Base-by-base conservation (phyloP, 345 rosid genomes). In the Citrus unshiu region DNA sequence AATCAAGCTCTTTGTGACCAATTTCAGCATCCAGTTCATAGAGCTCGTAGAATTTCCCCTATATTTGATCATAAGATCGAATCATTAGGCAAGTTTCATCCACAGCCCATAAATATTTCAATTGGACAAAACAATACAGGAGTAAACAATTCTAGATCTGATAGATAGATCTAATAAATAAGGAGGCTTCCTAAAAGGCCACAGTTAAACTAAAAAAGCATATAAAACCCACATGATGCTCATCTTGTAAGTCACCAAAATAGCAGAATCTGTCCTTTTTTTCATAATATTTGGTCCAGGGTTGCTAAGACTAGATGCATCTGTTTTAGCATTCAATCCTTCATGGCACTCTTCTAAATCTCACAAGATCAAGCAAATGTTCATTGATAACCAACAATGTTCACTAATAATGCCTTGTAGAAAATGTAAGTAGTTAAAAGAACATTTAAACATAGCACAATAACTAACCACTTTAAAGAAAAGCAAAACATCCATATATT, bases 401-500 rank as follows among this genome's bases (percentile, higher is more conserved):
- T 61, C 66, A 10, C 66, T 61, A n/a, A 32, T 6, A 58, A 39
- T 35, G 40, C 56, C 54, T 24, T 46, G n/a, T 58, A 30, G 13
- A 32, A 6, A 72, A 49, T 25, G 24, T 19, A 21, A 54, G 16
- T 4, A 46, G 32, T 30, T 43, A 21, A 64, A 30, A 22, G 4
- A 43, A 78, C 14, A 62, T 62, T 10, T 24, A 7, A 13, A 56
- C 51, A 60, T 4, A 58, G 73, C 25, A 57, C 65, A 68, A 54
- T 46, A 72, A 93, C 98, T 85, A 56, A 95, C 99, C 98, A 95
- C 99, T 95, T 95, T 95, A 84, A 95, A 95, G 90, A 93, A 95
- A 72, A 93, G 90, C 80, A 95, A 83, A 79, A 88, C 87, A 82
- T 93, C 99, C 98, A 93, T 93, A 80, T 95, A 93, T 82, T 91